These are phyloP conservation scores for Pulveroboletus sp. DNA, from an alignment of 768 basidiomycete species.

Conservation along the genomic window DNA sequence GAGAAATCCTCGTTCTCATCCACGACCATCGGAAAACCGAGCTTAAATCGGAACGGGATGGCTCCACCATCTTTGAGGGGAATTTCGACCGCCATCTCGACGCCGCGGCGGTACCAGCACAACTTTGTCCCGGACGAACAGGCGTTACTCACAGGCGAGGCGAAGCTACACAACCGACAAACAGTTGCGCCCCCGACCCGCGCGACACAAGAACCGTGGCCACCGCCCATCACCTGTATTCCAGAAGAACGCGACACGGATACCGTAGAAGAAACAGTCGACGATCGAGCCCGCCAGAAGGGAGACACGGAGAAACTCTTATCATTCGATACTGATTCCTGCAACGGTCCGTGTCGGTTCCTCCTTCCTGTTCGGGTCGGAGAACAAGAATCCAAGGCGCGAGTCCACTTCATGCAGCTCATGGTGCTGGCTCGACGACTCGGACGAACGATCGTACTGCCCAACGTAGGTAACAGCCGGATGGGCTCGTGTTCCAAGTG, in stretches of 20 bases:
- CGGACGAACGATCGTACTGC: slow-evolving; percentile 56
- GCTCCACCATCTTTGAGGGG: background rate
- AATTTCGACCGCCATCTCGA: background rate
- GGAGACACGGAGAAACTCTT: background rate
- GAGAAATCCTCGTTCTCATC: slow-evolving; percentile 10
- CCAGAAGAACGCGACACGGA: slow-evolving; percentile 23
- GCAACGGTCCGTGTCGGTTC: slow-evolving; percentile 37
- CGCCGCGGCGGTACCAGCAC: no score
- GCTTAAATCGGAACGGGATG: background rate
- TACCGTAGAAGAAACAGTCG: background rate
- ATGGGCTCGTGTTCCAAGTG: slow-evolving; percentile 49
- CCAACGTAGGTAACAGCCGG: slow-evolving; percentile 54
- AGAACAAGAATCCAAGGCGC: slow-evolving; percentile 59
- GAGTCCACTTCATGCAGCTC: slow-evolving; percentile 52
- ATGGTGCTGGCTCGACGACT: slow-evolving; percentile 44
- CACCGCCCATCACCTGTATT: slow-evolving; percentile 34
- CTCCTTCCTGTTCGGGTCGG: slow-evolving; percentile 47
- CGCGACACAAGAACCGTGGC: slow-evolving; percentile 20
- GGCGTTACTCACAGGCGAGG: background rate
- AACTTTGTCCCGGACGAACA: no score
- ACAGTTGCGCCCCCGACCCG: background rate
- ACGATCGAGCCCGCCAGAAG: background rate
- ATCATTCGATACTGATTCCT: slow-evolving; percentile 22
- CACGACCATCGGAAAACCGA: background rate
- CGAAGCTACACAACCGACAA: background rate